Evolutionary conservation across 2,329 filamentous ascomycete genomes (phyloP), one percentile per base, ranked within the genome.

Genomic region (Ilyonectria sp.): DNA sequence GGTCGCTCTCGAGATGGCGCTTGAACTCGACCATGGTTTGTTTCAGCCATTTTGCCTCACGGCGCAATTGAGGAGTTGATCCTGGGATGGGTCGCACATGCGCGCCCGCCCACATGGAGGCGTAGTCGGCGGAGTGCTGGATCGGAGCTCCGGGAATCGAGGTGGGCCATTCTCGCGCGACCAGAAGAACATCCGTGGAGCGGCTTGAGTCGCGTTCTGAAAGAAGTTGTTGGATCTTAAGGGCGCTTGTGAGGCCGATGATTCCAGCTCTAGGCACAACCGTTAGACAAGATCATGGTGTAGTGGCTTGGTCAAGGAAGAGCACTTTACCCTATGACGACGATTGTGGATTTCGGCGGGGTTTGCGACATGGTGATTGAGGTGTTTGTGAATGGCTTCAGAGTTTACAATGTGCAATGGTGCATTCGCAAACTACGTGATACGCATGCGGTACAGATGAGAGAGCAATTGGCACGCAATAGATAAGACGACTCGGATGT

Each of bases 41-140:
- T 61, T 71, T 79, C 2, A 81, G 52, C 79, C 79, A 81, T 1
- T 61, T 52, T 1, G 79, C 79, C 61, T 81, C 79, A 21, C 75
- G 75, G 6, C 56, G 69, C 1, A 80, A 63, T 52, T 81, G 79
- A 2, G 78, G 69, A 6, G 78, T 79, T 7, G 74, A 74, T 2
- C 74, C 78, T 2, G 84, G 84, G 37, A 88, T 84, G 72, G 83
- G 86, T 46, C 86, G 82, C 69, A 88, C 86, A 73, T 89, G 86
- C 2, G 87, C 87, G 11, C 87, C 87, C 40, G 83, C 87, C 87
- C 86, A 89, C 58, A 87, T 86, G 33, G 87, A 89, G 15, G 87
- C 85, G 74, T 85, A 89, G 79, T 89, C 74, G 23, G 72, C 69
- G 0, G 79, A 81, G 60, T 79, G 78, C 2, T 54, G 11, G 1